Evolutionary conservation across 2,329 filamentous ascomycete genomes (phyloP).

Genomic region (Hypoxylon sp.): DNA sequence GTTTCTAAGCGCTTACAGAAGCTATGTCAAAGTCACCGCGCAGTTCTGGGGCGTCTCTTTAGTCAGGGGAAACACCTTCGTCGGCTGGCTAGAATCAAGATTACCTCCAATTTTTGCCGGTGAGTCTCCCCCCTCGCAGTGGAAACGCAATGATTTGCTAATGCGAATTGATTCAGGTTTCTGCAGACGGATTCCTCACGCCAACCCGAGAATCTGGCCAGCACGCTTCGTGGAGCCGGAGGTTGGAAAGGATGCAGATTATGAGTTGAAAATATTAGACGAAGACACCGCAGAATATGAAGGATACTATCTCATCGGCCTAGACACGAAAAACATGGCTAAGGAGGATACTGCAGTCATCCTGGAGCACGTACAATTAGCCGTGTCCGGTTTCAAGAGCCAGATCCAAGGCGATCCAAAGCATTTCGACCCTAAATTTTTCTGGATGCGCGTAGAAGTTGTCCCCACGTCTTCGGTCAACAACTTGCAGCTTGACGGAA

Average conservation of each 20-base stretch:
- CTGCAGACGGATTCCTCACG: constrained; percentile 61
- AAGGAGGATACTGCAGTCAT: constrained; percentile 58
- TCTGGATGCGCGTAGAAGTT: constrained; percentile 61
- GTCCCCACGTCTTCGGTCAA: constrained; percentile 55
- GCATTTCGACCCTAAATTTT: constrained; percentile 62
- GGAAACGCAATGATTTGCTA: constrained; percentile 16
- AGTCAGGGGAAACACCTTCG: constrained; percentile 64
- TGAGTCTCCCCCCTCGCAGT: constrained; percentile 52
- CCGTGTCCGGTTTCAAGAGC: constrained; percentile 61
- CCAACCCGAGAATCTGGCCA: constrained; percentile 72
- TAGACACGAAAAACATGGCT: constrained; percentile 54
- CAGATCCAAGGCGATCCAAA: constrained; percentile 59
- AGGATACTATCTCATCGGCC: constrained; percentile 71
- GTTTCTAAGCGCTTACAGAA: constrained; percentile 65
- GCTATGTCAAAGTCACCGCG: constrained; percentile 69
- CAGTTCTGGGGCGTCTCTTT: constrained; percentile 74
- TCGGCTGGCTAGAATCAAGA: constrained; percentile 74
- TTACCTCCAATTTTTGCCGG: constrained; percentile 69
- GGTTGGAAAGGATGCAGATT: background rate
- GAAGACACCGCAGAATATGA: constrained; percentile 62
- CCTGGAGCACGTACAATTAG: constrained; percentile 57
- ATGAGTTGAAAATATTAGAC: background rate
- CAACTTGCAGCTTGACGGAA: constrained; percentile 59
- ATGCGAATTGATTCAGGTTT: constrained; percentile 59
- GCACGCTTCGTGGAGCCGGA: constrained; percentile 63